Conservation (phyloP, 345 rosid species). For the Rubroshorea leprosula region DNA sequence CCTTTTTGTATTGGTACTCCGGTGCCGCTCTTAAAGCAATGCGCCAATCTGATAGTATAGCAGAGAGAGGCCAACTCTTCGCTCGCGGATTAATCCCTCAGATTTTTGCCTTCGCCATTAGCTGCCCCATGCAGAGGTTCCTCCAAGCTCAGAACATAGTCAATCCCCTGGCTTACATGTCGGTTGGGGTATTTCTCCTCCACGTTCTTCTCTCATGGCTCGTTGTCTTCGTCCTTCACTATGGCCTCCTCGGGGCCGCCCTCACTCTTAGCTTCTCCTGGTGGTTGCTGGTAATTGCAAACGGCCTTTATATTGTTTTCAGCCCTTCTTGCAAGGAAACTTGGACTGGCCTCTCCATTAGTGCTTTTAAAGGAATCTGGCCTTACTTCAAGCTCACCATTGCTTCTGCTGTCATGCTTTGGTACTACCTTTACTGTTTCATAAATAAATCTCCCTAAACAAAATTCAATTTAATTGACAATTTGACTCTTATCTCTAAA, state of each 20-base stretch:
- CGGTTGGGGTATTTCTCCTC: slow-evolving; percentile 61
- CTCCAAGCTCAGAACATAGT: slow-evolving; percentile 95
- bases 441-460: too few species aligned
- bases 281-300: slow-evolving; percentile 57
- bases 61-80: slow-evolving; percentile 61
- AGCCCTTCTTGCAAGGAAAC: slow-evolving; percentile 69
- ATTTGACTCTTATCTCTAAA: too few species aligned
- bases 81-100: slow-evolving; percentile 74
- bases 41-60: slow-evolving; percentile 56
- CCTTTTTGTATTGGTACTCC: slow-evolving; percentile 65
- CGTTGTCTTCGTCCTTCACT: slow-evolving; percentile 38
- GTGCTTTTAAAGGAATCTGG: slow-evolving; percentile 71
- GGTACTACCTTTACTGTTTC: slow-evolving; percentile 30
- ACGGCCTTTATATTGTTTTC: slow-evolving; percentile 45
- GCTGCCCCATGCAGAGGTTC: slow-evolving; percentile 83
- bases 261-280: slow-evolving; percentile 61
- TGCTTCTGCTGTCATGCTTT: slow-evolving; percentile 90
- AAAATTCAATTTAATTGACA: too few species aligned
- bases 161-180: slow-evolving; percentile 79
- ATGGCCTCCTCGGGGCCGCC: slow-evolving; percentile 71
- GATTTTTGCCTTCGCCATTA: slow-evolving; percentile 64
- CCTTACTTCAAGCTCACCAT: slow-evolving; percentile 85
- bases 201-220: slow-evolving; percentile 64
- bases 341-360: slow-evolving; percentile 64
- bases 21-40: slow-evolving; percentile 45